These are phyloP conservation scores for Metschnikowia borealis DNA, from an alignment of 805 yeast genomes.

Conservation along the genomic window DNA sequence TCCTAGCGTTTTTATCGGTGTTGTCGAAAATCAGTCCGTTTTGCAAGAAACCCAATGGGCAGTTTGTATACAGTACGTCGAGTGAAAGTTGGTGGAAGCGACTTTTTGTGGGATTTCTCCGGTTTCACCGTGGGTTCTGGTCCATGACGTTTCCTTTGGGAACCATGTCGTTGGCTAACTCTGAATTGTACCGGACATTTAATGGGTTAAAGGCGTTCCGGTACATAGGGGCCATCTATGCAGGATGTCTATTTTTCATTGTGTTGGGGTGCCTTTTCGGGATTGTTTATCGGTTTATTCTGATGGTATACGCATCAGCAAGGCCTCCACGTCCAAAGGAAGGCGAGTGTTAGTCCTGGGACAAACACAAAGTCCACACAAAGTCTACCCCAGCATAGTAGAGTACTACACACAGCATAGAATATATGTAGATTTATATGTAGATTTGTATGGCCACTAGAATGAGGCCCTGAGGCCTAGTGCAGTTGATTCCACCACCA, in stretches of 20 bases:
- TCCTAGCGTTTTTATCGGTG: constrained; percentile 31
- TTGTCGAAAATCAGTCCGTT: constrained; percentile 43
- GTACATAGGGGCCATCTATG: constrained; percentile 60
- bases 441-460: too few relatives aligned
- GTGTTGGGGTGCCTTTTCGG: constrained; percentile 34
- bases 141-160: constrained; percentile 89
- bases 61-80: constrained; percentile 17
- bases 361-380: too few relatives aligned
- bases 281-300: constrained; percentile 19
- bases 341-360: neutral
- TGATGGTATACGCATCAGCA: constrained; percentile 5
- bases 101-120: constrained; percentile 18
- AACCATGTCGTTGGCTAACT: constrained; percentile 56
- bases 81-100: constrained; percentile 8
- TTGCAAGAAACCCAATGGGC: constrained; percentile 25
- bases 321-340: neutral
- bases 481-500: too few relatives aligned
- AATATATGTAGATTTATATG: too few relatives aligned
- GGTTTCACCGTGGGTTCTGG: constrained; percentile 48
- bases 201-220: constrained; percentile 52
- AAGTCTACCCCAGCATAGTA: too few relatives aligned
- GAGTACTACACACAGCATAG: neutral
- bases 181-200: constrained; percentile 37
- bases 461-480: too few relatives aligned
- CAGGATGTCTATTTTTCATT: constrained; percentile 45